Conservation (phyloP, 495 filamentous ascomycete genomes). For the Hypomontagnella submonticulosa region DNA sequence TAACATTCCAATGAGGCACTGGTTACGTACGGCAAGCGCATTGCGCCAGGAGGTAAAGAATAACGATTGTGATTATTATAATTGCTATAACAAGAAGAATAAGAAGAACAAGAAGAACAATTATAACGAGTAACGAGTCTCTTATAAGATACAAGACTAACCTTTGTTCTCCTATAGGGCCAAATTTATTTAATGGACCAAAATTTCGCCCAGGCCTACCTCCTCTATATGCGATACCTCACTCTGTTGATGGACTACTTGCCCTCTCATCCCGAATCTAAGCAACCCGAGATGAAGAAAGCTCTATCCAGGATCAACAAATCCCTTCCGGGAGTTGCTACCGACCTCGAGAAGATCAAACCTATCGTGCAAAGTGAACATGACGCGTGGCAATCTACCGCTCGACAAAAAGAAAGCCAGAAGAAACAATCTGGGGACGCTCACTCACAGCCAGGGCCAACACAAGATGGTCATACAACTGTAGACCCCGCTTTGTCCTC, state of each 20-base stretch:
- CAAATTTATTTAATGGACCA: slow-evolving; percentile 84
- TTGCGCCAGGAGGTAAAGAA: slow-evolving; percentile 77
- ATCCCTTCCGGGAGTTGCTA: slow-evolving; percentile 48
- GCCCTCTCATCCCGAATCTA: slow-evolving; percentile 73
- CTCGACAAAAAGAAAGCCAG: slow-evolving; percentile 26
- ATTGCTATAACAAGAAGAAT: no score
- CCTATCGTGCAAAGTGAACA: slow-evolving; percentile 51
- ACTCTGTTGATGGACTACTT: slow-evolving; percentile 73
- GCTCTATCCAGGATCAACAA: slow-evolving; percentile 38
- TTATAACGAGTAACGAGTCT: no score
- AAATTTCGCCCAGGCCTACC: slow-evolving; percentile 85
- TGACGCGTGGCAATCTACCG: slow-evolving; percentile 45
- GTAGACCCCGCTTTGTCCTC: slow-evolving; percentile 60
- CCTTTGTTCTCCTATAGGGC: slow-evolving; percentile 43
- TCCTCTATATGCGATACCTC: slow-evolving; percentile 85
- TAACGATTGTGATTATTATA: not conserved
- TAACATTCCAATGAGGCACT: slow-evolving; percentile 76
- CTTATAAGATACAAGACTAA: slow-evolving; percentile 8
- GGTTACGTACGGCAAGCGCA: slow-evolving; percentile 82
- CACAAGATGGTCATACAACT: slow-evolving; percentile 53
- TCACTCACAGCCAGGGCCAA: slow-evolving; percentile 15
- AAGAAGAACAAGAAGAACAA: no score
- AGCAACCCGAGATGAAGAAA: slow-evolving; percentile 52
- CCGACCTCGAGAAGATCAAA: slow-evolving; percentile 69
- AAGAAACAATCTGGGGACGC: slow-evolving; percentile 22